These are phyloP conservation scores for Gynandropsis gynandra DNA, from an alignment of 345 rosid species.

Conservation along the genomic window DNA sequence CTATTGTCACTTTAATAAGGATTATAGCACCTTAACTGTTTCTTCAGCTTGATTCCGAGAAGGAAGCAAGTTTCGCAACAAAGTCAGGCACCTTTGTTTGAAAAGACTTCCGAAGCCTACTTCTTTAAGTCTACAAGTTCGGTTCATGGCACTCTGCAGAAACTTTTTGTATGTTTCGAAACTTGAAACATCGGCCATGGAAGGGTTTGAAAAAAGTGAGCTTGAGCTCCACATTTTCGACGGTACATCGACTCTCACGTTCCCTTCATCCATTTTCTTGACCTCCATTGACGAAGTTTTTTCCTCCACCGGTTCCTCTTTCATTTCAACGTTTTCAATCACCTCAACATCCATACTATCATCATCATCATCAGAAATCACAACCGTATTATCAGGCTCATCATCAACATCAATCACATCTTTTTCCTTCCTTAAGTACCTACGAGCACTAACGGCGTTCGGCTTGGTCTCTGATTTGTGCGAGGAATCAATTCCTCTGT, in stretches of 20 bases:
- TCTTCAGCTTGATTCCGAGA: slow-evolving; percentile 36
- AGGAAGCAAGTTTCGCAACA: slow-evolving; percentile 31
- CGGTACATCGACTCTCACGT: slow-evolving; percentile 9
- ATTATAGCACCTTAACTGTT: slow-evolving; percentile 27
- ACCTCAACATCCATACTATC: slow-evolving; percentile 14
- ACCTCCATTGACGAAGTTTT: slow-evolving; percentile 10
- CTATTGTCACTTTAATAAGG: slow-evolving; percentile 10
- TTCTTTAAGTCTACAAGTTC: slow-evolving; percentile 20
- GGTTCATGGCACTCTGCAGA: slow-evolving; percentile 18
- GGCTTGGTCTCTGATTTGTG: background rate
- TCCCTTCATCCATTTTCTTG: slow-evolving; percentile 2
- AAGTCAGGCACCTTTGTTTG: slow-evolving; percentile 34
- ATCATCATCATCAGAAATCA: slow-evolving; percentile 19
- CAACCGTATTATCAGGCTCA: slow-evolving; percentile 9
- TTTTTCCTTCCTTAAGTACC: slow-evolving; percentile 7
- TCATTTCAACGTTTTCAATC: slow-evolving; percentile 12
- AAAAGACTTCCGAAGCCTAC: slow-evolving; percentile 21
- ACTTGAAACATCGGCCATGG: slow-evolving; percentile 19
- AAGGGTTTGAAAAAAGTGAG: slow-evolving; percentile 8
- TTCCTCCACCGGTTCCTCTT: slow-evolving; percentile 4
- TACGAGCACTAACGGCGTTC: slow-evolving; percentile 1
- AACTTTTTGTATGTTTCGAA: slow-evolving; percentile 27
- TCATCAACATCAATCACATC: slow-evolving; percentile 25
- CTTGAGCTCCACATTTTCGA: slow-evolving; percentile 16
- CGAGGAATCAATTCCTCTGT: slow-evolving; percentile 7